Evolutionary conservation across 768 basidiomycete species (phyloP).

Genomic region (Tubosaeta brunneosetosa): DNA sequence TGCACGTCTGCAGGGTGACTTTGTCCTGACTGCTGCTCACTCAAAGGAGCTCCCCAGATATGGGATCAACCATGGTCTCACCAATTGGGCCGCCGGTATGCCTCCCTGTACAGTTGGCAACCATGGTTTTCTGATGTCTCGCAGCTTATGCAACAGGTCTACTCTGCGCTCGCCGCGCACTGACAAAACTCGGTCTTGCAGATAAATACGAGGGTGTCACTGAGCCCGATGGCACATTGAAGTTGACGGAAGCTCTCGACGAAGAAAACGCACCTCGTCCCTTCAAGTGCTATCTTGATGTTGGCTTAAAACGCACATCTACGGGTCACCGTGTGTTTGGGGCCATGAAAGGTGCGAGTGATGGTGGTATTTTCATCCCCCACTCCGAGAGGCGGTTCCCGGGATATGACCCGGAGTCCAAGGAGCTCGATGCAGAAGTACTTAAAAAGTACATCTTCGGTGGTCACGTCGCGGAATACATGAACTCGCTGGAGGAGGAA

Average conservation of each 20-base stretch:
- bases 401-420: conserved; percentile 89
- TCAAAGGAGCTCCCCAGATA: conserved; percentile 92
- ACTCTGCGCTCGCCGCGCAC: conserved; percentile 88
- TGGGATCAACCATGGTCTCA: conserved; percentile 96
- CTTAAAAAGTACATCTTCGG: conserved; percentile 97
- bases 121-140: conserved; percentile 1
- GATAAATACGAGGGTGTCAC: conserved; percentile 96
- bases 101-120: not conserved
- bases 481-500: conserved; percentile 99
- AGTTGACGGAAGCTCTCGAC: conserved; percentile 79
- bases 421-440: conserved; percentile 89
- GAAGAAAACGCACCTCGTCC: conserved; percentile 93
- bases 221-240: conserved; percentile 85
- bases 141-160: conserved; percentile 96
- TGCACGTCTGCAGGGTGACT: conserved; percentile 96
- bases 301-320: conserved; percentile 95
- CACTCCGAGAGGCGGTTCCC: conserved; percentile 99
- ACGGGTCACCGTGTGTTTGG: conserved; percentile 97
- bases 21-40: conserved; percentile 81
- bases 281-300: conserved; percentile 99
- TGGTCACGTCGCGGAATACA: conserved; percentile 98
- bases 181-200: conserved; percentile 91
- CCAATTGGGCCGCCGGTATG: conserved; percentile 96
- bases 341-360: conserved; percentile 97
- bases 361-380: conserved; percentile 97